Conservation (phyloP, 345 rosid genomes). For the Eucalyptus leucophloia region DNA sequence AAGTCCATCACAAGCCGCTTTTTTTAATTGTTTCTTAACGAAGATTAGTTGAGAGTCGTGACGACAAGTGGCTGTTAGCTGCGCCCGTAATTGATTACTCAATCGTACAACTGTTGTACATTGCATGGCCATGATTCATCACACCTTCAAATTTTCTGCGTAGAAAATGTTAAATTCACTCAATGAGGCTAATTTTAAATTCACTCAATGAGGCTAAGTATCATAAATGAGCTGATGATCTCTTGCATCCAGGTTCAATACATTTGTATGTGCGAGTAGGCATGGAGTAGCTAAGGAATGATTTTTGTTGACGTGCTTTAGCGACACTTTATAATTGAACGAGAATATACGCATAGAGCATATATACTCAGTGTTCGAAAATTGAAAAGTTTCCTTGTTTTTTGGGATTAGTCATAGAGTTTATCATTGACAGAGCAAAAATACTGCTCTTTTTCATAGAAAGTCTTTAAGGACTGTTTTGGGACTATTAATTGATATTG, state of each 20-base stretch:
- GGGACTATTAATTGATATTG: not conserved
- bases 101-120: not conserved
- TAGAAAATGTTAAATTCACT: not conserved
- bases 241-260: not conserved
- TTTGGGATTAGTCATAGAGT: not conserved
- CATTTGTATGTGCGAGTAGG: not conserved
- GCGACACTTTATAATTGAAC: not conserved
- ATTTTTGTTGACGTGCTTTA: not conserved
- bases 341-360: not conserved
- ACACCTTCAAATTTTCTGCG: not conserved
- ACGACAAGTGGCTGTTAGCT: not conserved
- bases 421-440: not conserved
- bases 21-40: not conserved
- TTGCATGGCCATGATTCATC: not conserved
- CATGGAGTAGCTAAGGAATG: not conserved
- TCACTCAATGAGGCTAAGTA: not conserved
- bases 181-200: not conserved
- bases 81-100: not conserved
- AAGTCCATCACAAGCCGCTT: not conserved
- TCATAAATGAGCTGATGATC: not conserved
- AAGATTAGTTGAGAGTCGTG: not conserved
- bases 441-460: not conserved
- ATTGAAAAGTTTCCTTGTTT: not conserved
- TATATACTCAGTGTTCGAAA: not conserved
- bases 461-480: not conserved